These are phyloP conservation scores for Solanum etuberosum DNA, from an alignment of 257 asterid genomes.

Conservation along the genomic window DNA sequence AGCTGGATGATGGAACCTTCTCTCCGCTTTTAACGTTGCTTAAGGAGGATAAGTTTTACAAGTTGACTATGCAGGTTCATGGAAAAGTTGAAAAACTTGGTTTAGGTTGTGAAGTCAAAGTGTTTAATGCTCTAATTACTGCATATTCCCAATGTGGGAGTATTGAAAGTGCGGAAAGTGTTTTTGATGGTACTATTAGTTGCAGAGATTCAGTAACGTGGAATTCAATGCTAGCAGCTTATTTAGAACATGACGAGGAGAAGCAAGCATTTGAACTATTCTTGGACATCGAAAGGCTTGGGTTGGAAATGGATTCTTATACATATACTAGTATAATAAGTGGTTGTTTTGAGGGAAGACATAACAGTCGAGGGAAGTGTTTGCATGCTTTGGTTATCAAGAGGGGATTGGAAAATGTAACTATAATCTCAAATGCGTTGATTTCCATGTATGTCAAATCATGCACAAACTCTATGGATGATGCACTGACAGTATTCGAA, in stretches of 20 bases:
- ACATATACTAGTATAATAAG: constrained; percentile 57
- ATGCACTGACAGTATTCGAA: constrained; percentile 42
- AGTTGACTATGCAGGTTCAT: constrained; percentile 50
- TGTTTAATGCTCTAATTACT: constrained; percentile 56
- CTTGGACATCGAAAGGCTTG: constrained; percentile 45
- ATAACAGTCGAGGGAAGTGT: constrained; percentile 33
- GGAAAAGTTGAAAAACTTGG: constrained; percentile 58
- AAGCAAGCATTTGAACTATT: constrained; percentile 42
- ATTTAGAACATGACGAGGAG: constrained; percentile 29
- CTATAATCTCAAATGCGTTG: constrained; percentile 51
- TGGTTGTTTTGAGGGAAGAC: constrained; percentile 33
- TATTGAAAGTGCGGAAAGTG: constrained; percentile 34
- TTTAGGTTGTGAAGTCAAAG: constrained; percentile 44
- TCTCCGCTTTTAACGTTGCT: constrained; percentile 68
- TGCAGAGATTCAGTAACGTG: constrained; percentile 61
- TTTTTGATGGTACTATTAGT: constrained; percentile 41
- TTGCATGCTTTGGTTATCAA: constrained; percentile 63
- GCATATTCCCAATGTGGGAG: constrained; percentile 61
- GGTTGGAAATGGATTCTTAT: constrained; percentile 49
- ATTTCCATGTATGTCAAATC: constrained; percentile 59
- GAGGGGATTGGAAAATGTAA: constrained; percentile 53
- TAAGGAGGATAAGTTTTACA: constrained; percentile 21
- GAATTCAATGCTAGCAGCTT: constrained; percentile 82
- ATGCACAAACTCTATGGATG: constrained; percentile 30
- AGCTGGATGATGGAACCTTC: constrained; percentile 68